Percentiles rank a stretch among this genome's conserved stretches.
phyloP scores from a whole-genome alignment of 2,329 filamentous ascomycete genomes.

The Colletotrichum phormii region DNA sequence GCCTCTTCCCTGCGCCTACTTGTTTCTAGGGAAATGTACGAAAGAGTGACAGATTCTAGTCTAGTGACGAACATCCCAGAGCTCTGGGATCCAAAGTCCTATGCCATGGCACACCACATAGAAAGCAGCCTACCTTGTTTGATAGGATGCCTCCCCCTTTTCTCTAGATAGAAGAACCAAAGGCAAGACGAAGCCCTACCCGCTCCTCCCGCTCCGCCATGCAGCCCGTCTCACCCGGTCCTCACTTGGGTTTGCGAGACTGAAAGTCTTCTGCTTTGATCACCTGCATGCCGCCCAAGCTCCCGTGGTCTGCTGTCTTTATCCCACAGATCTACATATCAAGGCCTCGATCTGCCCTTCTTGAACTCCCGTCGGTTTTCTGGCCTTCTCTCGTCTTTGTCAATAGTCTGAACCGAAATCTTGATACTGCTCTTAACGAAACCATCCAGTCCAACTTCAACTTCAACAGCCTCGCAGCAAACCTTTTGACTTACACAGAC shows the following conservation, averaged over 20 bases:
- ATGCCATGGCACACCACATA: conserved; percentile 15
- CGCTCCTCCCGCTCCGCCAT: conserved; percentile 35
- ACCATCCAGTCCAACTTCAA: not conserved
- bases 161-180: not conserved
- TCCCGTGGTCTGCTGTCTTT: conserved; percentile 21
- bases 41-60: not conserved
- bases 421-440: not conserved
- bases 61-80: not conserved
- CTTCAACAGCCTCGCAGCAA: not conserved
- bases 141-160: conserved; percentile 5
- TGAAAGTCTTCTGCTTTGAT: conserved; percentile 37
- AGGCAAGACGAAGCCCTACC: conserved; percentile 29
- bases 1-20: not conserved
- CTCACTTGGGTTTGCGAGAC: conserved; percentile 16
- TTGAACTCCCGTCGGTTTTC: not conserved
- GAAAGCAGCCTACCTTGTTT: not conserved
- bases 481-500: not conserved
- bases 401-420: not conserved
- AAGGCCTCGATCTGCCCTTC: conserved; percentile 11
- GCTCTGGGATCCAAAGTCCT: conserved; percentile 6
- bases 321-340: conserved; percentile 24
- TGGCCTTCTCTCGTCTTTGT: not conserved
- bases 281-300: conserved; percentile 34
- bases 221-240: conserved; percentile 20
- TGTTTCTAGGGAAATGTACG: not conserved